These are phyloP conservation scores for Neopestalotiopsis rosae DNA, from an alignment of 2,329 filamentous ascomycete genomes.

Conservation along the genomic window DNA sequence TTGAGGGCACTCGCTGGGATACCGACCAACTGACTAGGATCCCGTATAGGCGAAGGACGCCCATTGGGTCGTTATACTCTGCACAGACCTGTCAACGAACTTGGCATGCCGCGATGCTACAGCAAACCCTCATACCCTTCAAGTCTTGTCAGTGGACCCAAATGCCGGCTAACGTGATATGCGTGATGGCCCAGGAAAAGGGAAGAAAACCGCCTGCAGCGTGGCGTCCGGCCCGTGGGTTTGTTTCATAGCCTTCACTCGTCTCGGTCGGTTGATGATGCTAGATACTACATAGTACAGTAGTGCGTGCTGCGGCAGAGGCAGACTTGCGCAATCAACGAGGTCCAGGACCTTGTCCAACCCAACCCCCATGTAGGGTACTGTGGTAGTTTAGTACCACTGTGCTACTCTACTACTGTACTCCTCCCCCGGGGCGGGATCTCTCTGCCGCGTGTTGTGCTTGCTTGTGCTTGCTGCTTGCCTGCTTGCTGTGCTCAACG, in stretches of 20 bases:
- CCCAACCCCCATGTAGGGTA: background rate
- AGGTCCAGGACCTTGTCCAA: background rate
- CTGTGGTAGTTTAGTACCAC: background rate
- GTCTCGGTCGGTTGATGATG: constrained; percentile 1
- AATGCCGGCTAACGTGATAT: constrained; percentile 9
- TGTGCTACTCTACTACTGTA: background rate
- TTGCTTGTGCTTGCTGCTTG: too few relatives aligned
- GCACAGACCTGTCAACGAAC: constrained; percentile 14
- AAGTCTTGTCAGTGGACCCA: background rate
- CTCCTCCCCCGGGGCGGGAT: too few relatives aligned
- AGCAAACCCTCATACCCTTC: background rate
- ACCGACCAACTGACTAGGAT: background rate
- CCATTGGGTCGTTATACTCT: constrained; percentile 6
- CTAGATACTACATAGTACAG: too few relatives aligned
- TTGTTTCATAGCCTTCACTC: constrained; percentile 11
- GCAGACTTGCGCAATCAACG: background rate
- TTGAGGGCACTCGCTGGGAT: background rate
- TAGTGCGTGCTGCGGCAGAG: background rate
- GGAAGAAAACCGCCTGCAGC: background rate
- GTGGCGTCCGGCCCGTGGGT: constrained; percentile 1
- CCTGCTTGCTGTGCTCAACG: background rate
- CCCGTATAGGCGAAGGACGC: background rate
- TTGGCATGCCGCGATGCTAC: constrained; percentile 4
- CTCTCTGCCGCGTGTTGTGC: background rate
- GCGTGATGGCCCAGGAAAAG: background rate